These are phyloP conservation scores for Fusarium newnesense DNA, from an alignment of 2,329 filamentous ascomycete species.

Conservation along the genomic window DNA sequence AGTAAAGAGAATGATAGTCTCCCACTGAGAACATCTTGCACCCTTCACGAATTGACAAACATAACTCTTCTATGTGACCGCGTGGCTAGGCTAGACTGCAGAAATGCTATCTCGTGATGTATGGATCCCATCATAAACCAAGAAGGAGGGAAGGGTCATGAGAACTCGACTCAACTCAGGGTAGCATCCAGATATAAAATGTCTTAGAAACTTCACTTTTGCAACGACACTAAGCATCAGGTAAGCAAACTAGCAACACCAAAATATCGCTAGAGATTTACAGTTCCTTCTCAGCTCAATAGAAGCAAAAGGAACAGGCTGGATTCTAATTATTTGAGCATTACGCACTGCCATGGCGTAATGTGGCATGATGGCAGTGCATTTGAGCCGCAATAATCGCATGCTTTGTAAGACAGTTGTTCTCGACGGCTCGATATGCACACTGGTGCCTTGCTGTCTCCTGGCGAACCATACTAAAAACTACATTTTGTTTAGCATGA, in stretches of 20 bases:
- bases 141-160: constrained; percentile 8
- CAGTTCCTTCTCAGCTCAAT: background rate
- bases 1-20: constrained; percentile 8
- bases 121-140: background rate
- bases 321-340: background rate
- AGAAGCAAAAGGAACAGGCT: background rate
- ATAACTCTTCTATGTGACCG: background rate
- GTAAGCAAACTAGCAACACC: background rate
- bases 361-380: constrained; percentile 25
- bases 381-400: constrained; percentile 10
- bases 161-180: background rate
- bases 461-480: constrained; percentile 11
- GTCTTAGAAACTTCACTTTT: constrained; percentile 15
- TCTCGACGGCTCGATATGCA: constrained; percentile 11
- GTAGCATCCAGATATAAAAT: constrained; percentile 20
- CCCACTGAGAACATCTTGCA: constrained; percentile 1
- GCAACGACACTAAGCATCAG: background rate
- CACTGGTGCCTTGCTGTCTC: constrained; percentile 19
- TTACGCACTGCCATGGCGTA: constrained; percentile 13
- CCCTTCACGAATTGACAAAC: background rate
- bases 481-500: background rate
- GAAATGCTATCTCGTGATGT: constrained; percentile 18
- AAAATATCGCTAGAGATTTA: background rate
- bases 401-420: constrained; percentile 13
- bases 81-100: background rate